Evolutionary conservation across 1,139 yeast genomes (phyloP).

Genomic region (Debaryomycetaceae sp.): DNA sequence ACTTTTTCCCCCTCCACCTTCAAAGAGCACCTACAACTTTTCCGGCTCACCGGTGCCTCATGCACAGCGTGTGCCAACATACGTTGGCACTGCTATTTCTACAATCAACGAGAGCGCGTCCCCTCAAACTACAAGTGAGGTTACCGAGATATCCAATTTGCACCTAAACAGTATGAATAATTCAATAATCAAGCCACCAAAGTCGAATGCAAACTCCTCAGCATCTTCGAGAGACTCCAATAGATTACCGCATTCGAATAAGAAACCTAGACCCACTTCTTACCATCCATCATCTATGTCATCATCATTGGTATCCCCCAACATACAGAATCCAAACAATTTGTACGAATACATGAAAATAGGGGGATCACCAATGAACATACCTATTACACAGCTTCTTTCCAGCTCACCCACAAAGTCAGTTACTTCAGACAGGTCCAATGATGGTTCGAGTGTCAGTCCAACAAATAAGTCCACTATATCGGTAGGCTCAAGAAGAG

Average conservation of each 20-base stretch:
- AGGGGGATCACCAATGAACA: constrained; percentile 24
- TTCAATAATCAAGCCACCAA: background rate
- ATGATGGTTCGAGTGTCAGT: constrained; percentile 7
- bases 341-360: constrained; percentile 30
- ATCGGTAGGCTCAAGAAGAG: constrained; percentile 26
- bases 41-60: constrained; percentile 12
- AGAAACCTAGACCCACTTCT: constrained; percentile 76
- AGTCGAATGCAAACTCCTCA: background rate
- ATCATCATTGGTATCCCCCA: constrained; percentile 25
- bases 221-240: constrained; percentile 14
- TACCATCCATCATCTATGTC: constrained; percentile 64
- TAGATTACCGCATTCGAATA: constrained; percentile 41
- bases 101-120: constrained; percentile 49
- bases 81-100: constrained; percentile 37
- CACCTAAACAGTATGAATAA: background rate
- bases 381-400: constrained; percentile 35
- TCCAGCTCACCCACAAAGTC: constrained; percentile 36
- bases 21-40: constrained; percentile 10
- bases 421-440: constrained; percentile 14
- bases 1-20: constrained; percentile 6
- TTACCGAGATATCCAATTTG: background rate
- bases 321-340: constrained; percentile 11
- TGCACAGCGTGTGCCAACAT: constrained; percentile 40
- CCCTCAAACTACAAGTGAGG: constrained; percentile 8
- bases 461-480: constrained; percentile 15